Percentiles rank a stretch among this genome's conserved stretches.
Evolutionary conservation across 176 grass and related monocot species (phyloP).

Genomic region (Triticum monococcum): DNA sequence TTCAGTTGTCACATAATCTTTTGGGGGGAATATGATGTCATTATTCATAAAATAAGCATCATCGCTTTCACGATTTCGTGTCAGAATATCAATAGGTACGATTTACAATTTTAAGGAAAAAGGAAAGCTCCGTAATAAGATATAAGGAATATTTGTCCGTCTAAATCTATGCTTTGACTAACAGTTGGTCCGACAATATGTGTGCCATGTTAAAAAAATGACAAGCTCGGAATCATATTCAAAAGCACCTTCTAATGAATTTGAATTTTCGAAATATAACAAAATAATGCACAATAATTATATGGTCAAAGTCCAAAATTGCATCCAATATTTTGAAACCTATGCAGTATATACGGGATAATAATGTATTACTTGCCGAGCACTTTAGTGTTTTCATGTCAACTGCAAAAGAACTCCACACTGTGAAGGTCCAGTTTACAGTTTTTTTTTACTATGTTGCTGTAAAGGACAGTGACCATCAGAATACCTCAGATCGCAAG

Average conservation of each 20-base stretch:
- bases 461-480: neutral
- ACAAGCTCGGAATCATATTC: neutral
- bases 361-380: neutral
- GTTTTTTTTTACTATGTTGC: neutral
- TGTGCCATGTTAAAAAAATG: neutral
- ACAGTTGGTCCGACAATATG: neutral
- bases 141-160: neutral
- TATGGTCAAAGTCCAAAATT: neutral
- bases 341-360: neutral
- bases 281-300: neutral
- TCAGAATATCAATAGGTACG: neutral
- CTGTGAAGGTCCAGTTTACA: slow-evolving; percentile 5
- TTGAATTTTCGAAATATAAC: no score
- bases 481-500: slow-evolving; percentile 68
- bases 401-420: slow-evolving; percentile 5
- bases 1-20: neutral
- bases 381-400: neutral
- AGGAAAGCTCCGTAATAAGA: neutral
- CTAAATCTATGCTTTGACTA: neutral
- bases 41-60: neutral
- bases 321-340: neutral
- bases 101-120: neutral
- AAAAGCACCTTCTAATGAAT: neutral
- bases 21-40: neutral
- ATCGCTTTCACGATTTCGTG: neutral